phyloP scores from a whole-genome alignment of 345 rosid species.

The Combretum micranthum region DNA sequence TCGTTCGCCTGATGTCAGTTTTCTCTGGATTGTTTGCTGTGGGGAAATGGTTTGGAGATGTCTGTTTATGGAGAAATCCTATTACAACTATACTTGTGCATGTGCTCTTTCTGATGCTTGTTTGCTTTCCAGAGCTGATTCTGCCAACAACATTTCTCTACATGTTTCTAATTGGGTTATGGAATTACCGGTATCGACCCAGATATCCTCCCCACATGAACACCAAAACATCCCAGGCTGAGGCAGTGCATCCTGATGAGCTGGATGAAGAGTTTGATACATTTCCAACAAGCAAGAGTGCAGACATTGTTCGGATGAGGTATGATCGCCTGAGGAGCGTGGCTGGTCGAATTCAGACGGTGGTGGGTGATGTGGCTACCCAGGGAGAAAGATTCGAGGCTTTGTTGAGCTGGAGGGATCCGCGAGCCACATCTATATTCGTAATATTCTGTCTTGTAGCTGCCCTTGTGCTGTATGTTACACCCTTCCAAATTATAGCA shows the following conservation, averaged over 20 bases:
- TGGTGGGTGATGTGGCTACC: conserved; percentile 90
- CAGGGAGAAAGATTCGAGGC: conserved; percentile 93
- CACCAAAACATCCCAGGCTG: conserved; percentile 83
- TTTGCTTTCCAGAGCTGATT: conserved; percentile 81
- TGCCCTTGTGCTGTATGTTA: conserved; percentile 75
- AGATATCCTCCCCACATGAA: conserved; percentile 99
- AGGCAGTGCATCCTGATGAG: conserved; percentile 79
- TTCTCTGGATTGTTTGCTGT: conserved; percentile 67
- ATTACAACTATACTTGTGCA: conserved; percentile 86
- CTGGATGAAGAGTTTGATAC: conserved; percentile 93
- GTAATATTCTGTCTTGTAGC: conserved; percentile 70
- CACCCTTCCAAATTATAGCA: conserved; percentile 83
- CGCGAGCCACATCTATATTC: conserved; percentile 75
- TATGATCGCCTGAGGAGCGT: conserved; percentile 90
- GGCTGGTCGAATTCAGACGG: conserved; percentile 92
- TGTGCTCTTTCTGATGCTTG: conserved; percentile 76
- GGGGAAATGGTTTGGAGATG: conserved; percentile 75
- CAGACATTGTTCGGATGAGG: conserved; percentile 81
- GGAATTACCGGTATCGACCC: conserved; percentile 89
- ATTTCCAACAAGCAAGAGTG: conserved; percentile 64
- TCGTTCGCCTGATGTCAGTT: conserved; percentile 78
- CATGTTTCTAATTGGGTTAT: conserved; percentile 85
- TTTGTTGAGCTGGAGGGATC: conserved; percentile 94
- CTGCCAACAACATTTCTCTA: conserved; percentile 84
- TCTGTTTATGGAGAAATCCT: conserved; percentile 86